phyloP scores from a whole-genome alignment of 1,139 yeast genomes.

The Taphrina sp. region DNA sequence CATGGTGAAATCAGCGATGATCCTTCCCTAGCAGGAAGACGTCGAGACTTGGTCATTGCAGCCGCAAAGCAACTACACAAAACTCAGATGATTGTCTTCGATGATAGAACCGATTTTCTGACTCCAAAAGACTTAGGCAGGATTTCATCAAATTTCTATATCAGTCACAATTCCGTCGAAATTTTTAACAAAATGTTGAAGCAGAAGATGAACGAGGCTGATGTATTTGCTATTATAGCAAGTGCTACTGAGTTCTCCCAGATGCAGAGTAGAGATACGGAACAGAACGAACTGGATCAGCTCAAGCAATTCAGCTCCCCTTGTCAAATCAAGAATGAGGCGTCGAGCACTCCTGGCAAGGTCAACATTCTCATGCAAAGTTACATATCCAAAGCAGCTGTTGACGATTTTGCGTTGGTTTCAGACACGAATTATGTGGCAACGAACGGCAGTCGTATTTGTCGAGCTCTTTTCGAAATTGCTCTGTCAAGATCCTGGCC shows the following conservation, averaged over 20 bases:
- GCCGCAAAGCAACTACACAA: slow-evolving; percentile 82
- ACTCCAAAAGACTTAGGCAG: slow-evolving; percentile 88
- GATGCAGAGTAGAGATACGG: slow-evolving; percentile 81
- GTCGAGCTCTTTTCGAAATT: slow-evolving; percentile 82
- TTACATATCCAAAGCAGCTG: slow-evolving; percentile 69
- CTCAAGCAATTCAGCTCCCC: slow-evolving; percentile 60
- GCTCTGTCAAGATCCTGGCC: slow-evolving; percentile 68
- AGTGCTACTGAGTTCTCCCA: slow-evolving; percentile 94
- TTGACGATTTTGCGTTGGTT: slow-evolving; percentile 66
- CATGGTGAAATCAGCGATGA: slow-evolving; percentile 84
- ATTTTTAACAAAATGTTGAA: slow-evolving; percentile 80
- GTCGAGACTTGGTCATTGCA: slow-evolving; percentile 69
- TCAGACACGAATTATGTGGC: slow-evolving; percentile 93
- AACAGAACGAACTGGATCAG: slow-evolving; percentile 64
- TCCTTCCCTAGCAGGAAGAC: slow-evolving; percentile 68
- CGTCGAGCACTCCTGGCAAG: slow-evolving; percentile 77
- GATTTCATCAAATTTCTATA: slow-evolving; percentile 89
- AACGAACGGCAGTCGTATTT: slow-evolving; percentile 88
- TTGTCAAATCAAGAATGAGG: slow-evolving; percentile 79
- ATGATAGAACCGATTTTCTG: slow-evolving; percentile 77
- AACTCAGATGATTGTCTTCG: slow-evolving; percentile 90
- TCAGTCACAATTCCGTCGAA: slow-evolving; percentile 81
- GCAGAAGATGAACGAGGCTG: slow-evolving; percentile 89
- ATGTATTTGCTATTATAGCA: slow-evolving; percentile 80
- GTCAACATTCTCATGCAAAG: slow-evolving; percentile 86